Evolutionary conservation across 106 monocot genomes (phyloP), one percentile per base, ranked within the genome.

Genomic region (Acanthochlamys bracteata): DNA sequence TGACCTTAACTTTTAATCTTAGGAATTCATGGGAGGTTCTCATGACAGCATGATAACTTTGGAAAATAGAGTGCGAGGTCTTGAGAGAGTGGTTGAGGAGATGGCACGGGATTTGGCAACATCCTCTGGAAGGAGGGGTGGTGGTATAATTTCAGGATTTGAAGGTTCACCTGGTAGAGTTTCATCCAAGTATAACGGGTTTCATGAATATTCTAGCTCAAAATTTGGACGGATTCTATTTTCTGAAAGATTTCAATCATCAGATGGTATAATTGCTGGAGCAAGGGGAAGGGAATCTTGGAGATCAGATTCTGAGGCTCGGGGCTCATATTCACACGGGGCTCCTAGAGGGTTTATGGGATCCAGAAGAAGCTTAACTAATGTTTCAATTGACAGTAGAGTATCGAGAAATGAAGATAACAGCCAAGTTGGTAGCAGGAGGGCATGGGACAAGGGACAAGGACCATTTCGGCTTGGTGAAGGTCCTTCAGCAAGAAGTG

Each of bases 401-500:
- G 51, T 72, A 25, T 65, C 75, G 14, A 82, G 77, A 80, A 51
- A 56, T 41, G 88, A 84, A 57, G 71, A 78, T 24, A 79, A 81
- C 24, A 57, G 49, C 17, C 82, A 84, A 73, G 59, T 67, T 39
- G 78, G 78, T 40, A 72, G 42, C 47, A 71, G 90, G 59, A 77
- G 88, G 57, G 88, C 84, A 39, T 88, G 96, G 96, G 82, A 96
- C 0, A 91, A 91, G 70, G 87, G 84, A 11, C 71, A 70, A 45
- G 95, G 90, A 23, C 92, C 81, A 39, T 84, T 96, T 68, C 73
- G 96, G 60, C 76, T 91, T 53, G 96, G 96, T 17, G 96, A 96
- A 68, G 96, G 96, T 46, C 96, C 96, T 41, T 96, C 96, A 33
- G 96, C 96, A n/a, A 80, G 96, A 79, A 90, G 90, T 72, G 89